Evolutionary conservation across 148 eudicot genomes (phyloP).

Genomic region (Cornus florida): DNA sequence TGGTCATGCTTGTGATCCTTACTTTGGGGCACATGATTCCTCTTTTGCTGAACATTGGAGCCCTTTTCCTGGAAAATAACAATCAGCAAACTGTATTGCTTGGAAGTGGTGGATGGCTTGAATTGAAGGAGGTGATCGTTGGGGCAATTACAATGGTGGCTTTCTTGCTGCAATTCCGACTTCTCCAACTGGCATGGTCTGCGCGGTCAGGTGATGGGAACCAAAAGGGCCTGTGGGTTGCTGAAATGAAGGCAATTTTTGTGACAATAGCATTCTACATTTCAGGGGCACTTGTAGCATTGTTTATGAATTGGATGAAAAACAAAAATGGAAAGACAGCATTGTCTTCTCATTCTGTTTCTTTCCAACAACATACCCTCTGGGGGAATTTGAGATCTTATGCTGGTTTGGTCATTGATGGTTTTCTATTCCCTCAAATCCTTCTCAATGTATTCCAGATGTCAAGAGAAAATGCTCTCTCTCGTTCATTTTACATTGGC

Average conservation of each 20-base stretch:
- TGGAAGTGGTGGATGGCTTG: slow-evolving; percentile 1
- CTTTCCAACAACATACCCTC: too few relatives aligned
- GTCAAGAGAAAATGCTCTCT: too few relatives aligned
- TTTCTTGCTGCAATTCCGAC: slow-evolving; percentile 24
- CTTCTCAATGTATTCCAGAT: too few relatives aligned
- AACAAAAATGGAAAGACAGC: too few relatives aligned
- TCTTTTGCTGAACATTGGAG: neutral
- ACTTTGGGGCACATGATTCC: slow-evolving; percentile 25
- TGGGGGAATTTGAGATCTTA: too few relatives aligned
- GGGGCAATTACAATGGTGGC: slow-evolving; percentile 13
- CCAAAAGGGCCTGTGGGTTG: neutral
- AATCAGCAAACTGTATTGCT: neutral
- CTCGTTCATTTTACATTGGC: too few relatives aligned
- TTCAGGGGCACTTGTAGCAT: neutral
- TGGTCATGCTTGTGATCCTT: neutral
- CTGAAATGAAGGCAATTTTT: slow-evolving; percentile 17
- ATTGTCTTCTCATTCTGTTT: too few relatives aligned
- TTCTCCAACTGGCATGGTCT: slow-evolving; percentile 17
- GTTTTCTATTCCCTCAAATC: too few relatives aligned
- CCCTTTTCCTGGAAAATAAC: too few relatives aligned
- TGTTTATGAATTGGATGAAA: too few relatives aligned
- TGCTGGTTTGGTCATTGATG: too few relatives aligned
- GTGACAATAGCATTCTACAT: slow-evolving; percentile 1
- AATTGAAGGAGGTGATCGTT: slow-evolving; percentile 16
- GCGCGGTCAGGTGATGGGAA: neutral